These are phyloP conservation scores for Tetrapyrgos nigripes DNA, from an alignment of 1,284 basidiomycete species.

Conservation along the genomic window DNA sequence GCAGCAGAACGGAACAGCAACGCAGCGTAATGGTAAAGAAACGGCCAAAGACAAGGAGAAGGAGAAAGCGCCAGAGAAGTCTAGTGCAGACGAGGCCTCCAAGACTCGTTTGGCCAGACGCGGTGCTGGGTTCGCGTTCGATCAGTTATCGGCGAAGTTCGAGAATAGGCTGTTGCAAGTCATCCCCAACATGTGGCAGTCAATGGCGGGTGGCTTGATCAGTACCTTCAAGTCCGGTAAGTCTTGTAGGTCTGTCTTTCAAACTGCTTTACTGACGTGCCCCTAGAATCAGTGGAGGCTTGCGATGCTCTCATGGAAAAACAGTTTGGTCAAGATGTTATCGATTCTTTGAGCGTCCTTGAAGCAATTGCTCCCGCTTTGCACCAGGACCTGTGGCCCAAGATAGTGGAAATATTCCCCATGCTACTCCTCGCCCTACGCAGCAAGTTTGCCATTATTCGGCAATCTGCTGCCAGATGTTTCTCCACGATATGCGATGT, in stretches of 20 bases:
- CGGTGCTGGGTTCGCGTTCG: slow-evolving; percentile 88
- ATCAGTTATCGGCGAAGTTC: slow-evolving; percentile 81
- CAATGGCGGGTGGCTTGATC: slow-evolving; percentile 83
- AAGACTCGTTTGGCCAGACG: slow-evolving; percentile 73
- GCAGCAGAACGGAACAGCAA: slow-evolving; percentile 32
- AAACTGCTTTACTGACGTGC: slow-evolving; percentile 3
- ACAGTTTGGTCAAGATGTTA: slow-evolving; percentile 87
- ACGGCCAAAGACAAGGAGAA: slow-evolving; percentile 49
- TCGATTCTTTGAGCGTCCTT: slow-evolving; percentile 93
- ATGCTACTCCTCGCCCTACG: slow-evolving; percentile 79
- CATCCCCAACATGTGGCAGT: slow-evolving; percentile 94
- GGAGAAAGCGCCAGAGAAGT: slow-evolving; percentile 28
- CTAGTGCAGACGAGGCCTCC: slow-evolving; percentile 52
- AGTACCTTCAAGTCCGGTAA: slow-evolving; percentile 72
- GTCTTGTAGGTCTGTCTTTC: slow-evolving; percentile 22
- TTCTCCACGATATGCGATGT: slow-evolving; percentile 90
- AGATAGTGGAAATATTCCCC: slow-evolving; percentile 78
- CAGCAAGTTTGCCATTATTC: slow-evolving; percentile 88
- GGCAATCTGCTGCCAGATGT: slow-evolving; percentile 87
- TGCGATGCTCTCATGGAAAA: slow-evolving; percentile 71
- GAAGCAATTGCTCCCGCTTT: slow-evolving; percentile 84
- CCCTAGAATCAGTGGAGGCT: slow-evolving; percentile 56
- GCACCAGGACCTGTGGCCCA: slow-evolving; percentile 72
- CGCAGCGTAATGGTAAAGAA: slow-evolving; percentile 51
- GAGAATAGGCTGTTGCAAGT: slow-evolving; percentile 75